phyloP scores from a whole-genome alignment of 2,329 filamentous ascomycete genomes.

The Pseudopithomyces chartarum region DNA sequence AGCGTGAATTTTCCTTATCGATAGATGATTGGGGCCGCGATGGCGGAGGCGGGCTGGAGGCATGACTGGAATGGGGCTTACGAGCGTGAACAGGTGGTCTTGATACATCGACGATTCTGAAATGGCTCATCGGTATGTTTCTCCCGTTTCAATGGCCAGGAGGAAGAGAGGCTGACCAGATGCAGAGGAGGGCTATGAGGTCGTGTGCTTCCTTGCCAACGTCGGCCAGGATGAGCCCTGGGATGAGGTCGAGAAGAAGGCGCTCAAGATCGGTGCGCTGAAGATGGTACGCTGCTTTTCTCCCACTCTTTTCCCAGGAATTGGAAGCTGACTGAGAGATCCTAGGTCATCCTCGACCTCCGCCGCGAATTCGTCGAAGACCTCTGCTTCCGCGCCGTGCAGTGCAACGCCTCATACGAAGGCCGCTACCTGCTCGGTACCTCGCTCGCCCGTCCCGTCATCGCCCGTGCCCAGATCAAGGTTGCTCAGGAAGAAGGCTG shows the following conservation, averaged over 20 bases:
- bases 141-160: neutral
- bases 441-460: slow-evolving; percentile 70
- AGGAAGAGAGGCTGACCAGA: slow-evolving; percentile 9
- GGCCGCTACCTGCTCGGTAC: slow-evolving; percentile 61
- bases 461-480: slow-evolving; percentile 68
- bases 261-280: slow-evolving; percentile 69
- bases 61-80: slow-evolving; percentile 18
- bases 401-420: slow-evolving; percentile 67
- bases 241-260: slow-evolving; percentile 70
- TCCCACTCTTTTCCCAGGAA: neutral
- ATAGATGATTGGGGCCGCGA: neutral
- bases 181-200: slow-evolving; percentile 61
- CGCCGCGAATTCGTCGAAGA: slow-evolving; percentile 79
- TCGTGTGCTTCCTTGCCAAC: slow-evolving; percentile 63
- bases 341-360: slow-evolving; percentile 62
- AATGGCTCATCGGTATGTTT: slow-evolving; percentile 43
- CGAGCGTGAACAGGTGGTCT: slow-evolving; percentile 54
- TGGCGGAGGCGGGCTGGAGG: neutral
- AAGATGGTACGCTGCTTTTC: slow-evolving; percentile 52
- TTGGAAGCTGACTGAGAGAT: neutral
- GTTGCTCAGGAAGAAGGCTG: slow-evolving; percentile 68
- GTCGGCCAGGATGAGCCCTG: slow-evolving; percentile 65
- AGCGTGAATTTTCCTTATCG: neutral
- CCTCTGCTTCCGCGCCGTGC: slow-evolving; percentile 78
- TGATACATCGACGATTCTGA: slow-evolving; percentile 59